phyloP scores from a whole-genome alignment of 2,329 filamentous ascomycete species.

The Calonectria ilicicola region DNA sequence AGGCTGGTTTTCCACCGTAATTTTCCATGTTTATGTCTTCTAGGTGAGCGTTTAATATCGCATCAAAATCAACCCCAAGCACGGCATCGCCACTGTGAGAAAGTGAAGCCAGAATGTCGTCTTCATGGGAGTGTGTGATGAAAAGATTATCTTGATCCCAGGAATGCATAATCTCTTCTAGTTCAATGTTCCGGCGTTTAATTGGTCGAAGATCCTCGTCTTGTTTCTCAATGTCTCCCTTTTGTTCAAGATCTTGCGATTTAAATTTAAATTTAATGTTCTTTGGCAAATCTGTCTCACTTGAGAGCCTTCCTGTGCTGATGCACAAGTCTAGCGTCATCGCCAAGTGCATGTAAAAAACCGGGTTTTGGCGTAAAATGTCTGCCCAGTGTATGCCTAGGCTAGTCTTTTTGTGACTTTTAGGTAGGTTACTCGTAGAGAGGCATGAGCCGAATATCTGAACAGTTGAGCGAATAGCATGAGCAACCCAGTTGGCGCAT shows the following conservation, averaged over 20 bases:
- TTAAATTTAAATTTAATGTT: neutral
- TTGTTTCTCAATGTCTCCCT: neutral
- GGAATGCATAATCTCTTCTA: neutral
- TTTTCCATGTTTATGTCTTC: neutral
- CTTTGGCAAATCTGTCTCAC: neutral
- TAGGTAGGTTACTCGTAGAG: neutral
- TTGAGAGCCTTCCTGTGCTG: neutral
- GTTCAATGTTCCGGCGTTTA: neutral
- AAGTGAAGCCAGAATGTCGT: neutral
- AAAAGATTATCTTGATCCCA: neutral
- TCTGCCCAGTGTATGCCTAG: neutral
- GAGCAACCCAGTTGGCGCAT: neutral
- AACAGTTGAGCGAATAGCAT: neutral
- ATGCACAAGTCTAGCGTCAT: neutral
- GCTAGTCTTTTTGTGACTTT: neutral
- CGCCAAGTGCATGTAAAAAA: neutral
- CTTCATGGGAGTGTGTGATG: neutral
- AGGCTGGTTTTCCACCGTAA: neutral
- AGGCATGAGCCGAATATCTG: neutral
- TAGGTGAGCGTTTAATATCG: neutral
- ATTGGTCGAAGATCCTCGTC: neutral
- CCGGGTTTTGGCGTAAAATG: neutral
- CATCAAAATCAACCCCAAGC: neutral
- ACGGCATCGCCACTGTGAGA: neutral
- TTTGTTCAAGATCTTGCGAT: neutral